A percentile compares a stretch with the other conserved stretches of the same genome.
Conservation (phyloP, 495 filamentous ascomycete genomes). For the Aspergillus ostianus region DNA sequence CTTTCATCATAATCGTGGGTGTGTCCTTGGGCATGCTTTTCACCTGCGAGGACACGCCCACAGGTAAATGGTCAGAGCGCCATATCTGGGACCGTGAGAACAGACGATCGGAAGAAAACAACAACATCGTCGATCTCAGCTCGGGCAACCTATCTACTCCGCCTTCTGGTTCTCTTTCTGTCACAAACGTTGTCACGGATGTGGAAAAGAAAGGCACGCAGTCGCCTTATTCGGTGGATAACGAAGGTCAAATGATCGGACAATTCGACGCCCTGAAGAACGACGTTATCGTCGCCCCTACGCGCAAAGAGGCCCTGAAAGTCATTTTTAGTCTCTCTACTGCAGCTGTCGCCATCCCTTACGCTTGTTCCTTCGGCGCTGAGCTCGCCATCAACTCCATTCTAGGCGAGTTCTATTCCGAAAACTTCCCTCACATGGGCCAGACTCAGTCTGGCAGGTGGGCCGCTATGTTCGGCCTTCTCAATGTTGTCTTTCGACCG, state of each 20-base stretch:
- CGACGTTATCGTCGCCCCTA: conserved; percentile 61
- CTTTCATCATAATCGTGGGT: conserved; percentile 69
- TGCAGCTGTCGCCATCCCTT: conserved; percentile 64
- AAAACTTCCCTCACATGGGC: conserved; percentile 70
- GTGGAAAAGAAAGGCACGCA: conserved; percentile 41
- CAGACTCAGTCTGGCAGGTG: conserved; percentile 73
- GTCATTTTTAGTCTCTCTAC: conserved; percentile 67
- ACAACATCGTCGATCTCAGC: conserved; percentile 55
- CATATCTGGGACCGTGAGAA: conserved; percentile 42
- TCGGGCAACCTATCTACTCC: conserved; percentile 35
- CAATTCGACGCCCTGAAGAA: conserved; percentile 57
- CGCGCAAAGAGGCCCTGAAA: conserved; percentile 53
- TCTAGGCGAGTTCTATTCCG: conserved; percentile 73
- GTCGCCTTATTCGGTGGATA: conserved; percentile 33
- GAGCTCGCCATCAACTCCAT: conserved; percentile 86
- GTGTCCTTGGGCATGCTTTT: conserved; percentile 68
- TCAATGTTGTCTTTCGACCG: conserved; percentile 77
- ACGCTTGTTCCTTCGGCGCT: conserved; percentile 82
- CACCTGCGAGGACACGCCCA: conserved; percentile 80
- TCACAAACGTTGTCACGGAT: conserved; percentile 45
- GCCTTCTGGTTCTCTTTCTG: conserved; percentile 31
- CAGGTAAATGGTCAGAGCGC: conserved; percentile 77
- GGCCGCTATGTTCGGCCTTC: conserved; percentile 88
- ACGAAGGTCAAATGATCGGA: conserved; percentile 52
- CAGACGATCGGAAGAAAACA: conserved; percentile 25